Evolutionary conservation across 257 asterid genomes (phyloP), one percentile per base, ranked within the genome.

Genomic region (Phtheirospermum japonicum): DNA sequence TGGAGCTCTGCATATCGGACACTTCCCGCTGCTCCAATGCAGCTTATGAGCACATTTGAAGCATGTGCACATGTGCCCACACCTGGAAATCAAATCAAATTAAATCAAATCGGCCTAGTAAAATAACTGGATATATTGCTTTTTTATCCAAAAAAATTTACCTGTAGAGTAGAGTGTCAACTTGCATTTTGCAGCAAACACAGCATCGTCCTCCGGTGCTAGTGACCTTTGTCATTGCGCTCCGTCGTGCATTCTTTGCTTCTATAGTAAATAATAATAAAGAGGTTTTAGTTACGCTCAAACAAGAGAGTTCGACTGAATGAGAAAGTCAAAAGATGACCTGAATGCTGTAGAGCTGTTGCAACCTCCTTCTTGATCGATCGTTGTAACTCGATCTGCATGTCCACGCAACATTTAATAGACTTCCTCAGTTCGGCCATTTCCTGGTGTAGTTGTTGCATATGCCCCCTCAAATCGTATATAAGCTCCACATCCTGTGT

Each of bases 31-130:
- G 31, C 83, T 68, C 81, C 82, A 76, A 32, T 79, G 94, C 76
- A 91, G 77, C 72, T 82, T 86, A 55, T 81, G 83, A 54, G 90
- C 95, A 66, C 96, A 91, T 60, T 78, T 75, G 79, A 80, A 84
- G 66, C 96, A 90, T 54, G 92, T 84, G 80, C 98, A 90, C 88
- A 90, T 88, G 75, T 91, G 98, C 31, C 98, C 98, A 64, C 98
- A 90, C 80, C 89, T 85, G 79, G 13, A 55, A 54, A 28, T 1
- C 4, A 26, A 19, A 26, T 18, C 17, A 18, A 18, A 45, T 14
- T 23, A 23, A n/a, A n/a, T 43, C 19, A 5, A 43, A 23, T 23
- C 28, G 28, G 28, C 28, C 3, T 1, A 23, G 28, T 23, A 23
- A 23, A 23, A 3, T 23, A 1, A 23, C 1, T 23, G 52, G 23